Evolutionary conservation across 148 eudicot species (phyloP), one percentile per base, ranked within the genome.

Genomic region (Vaccinium myrtillus): DNA sequence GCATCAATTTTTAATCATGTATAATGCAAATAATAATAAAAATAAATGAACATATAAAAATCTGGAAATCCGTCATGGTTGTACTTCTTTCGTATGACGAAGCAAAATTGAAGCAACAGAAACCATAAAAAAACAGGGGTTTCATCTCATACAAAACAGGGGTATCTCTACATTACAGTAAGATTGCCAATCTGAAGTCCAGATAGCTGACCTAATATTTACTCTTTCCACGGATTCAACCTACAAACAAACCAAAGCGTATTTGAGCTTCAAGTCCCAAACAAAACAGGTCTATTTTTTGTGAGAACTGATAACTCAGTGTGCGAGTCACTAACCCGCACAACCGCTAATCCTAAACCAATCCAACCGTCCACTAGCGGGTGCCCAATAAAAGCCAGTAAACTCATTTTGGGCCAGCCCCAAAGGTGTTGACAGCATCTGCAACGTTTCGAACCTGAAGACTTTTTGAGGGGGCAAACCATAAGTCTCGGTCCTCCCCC

Each of bases 101-200:
- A 14, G 53, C 78, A 71, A 74, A 67, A 74, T 21, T 74, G 77
- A 36, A 50, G 59, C 43, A 39, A 76, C 53, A 77, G 39, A 77
- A 12, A 8, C 30, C 27, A 23, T n/a, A 15, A 39, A 2, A 61
- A 59, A 63, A 63, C 70, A 63, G 70, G 70, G 70, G 30, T 63
- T 23, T n/a, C 27, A 23, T 4, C 27, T 63, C 70, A 63, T 63
- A 63, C 27, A 63, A 65, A 67, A 67, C 30, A n/a, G 71, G 71
- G 10, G 14, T 23, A 65, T 65, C 30, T 65, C 30, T 23, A 10
- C 32, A 36, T 23, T 23, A n/a, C 13, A 10, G 15, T 74, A 36
- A 74, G 14, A 36, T 7, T 9, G n/a, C 46, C 76, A 71, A 43
- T 6, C 78, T 39, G 49, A 75, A 19, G 51, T 19, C 77, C 77